Percentiles rank a stretch among this genome's conserved stretches.
These are phyloP conservation scores for Tetrahymena borealis DNA, from an alignment of 73 alveolate genomes.

Conservation along the genomic window DNA sequence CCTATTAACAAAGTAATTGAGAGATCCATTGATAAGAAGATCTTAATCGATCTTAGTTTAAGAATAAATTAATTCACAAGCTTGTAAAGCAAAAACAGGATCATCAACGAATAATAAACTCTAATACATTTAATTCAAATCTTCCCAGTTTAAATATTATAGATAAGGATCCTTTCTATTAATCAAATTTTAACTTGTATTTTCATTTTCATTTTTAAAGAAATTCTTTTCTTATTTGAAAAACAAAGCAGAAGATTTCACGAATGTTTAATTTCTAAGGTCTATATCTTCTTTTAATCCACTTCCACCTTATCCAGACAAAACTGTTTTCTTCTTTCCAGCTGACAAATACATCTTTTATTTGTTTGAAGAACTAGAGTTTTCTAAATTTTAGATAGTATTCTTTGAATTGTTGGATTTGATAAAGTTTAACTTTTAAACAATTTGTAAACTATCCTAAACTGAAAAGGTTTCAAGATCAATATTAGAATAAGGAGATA, in stretches of 20 bases:
- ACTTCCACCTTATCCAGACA: background rate
- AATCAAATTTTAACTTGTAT: background rate
- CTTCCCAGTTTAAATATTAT: background rate
- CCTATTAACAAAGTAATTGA: background rate
- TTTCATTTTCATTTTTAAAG: background rate
- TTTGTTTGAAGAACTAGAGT: background rate
- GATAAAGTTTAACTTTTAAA: background rate
- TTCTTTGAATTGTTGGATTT: background rate
- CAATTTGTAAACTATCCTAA: background rate
- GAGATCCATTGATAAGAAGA: background rate
- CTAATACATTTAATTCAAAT: background rate
- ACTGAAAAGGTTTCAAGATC: background rate
- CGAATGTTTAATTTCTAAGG: background rate
- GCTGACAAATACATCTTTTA: background rate
- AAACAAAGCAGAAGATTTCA: background rate
- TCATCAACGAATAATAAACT: background rate
- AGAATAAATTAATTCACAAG: background rate
- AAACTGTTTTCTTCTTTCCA: background rate
- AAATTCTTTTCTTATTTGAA: background rate
- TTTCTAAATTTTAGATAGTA: background rate
- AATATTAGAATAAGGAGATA: background rate
- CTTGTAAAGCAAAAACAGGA: background rate
- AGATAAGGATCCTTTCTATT: background rate
- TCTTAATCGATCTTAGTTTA: background rate
- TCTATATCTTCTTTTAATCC: background rate